These are phyloP conservation scores for Pseudozyma thailandica DNA, from an alignment of 1,284 basidiomycete species.

Conservation along the genomic window DNA sequence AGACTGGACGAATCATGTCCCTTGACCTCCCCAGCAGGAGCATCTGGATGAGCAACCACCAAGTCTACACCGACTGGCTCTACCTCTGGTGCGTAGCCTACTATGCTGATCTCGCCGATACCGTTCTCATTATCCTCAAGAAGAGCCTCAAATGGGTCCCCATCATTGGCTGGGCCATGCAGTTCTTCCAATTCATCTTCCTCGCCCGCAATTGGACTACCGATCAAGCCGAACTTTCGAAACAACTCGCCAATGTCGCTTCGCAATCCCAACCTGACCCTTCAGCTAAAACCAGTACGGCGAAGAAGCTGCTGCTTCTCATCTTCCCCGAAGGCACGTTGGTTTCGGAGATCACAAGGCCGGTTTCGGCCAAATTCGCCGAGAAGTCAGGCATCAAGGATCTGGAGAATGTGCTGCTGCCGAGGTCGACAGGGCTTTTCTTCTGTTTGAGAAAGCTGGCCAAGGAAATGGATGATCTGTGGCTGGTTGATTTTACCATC, in stretches of 20 bases:
- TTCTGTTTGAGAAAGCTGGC: slow-evolving; percentile 84
- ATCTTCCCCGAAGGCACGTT: slow-evolving; percentile 65
- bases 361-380: slow-evolving; percentile 55
- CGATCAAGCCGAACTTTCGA: slow-evolving; percentile 49
- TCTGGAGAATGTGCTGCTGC: slow-evolving; percentile 81
- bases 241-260: slow-evolving; percentile 42
- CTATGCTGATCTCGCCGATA: slow-evolving; percentile 52
- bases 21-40: slow-evolving; percentile 48
- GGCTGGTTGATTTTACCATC: slow-evolving; percentile 79
- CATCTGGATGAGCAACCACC: slow-evolving; percentile 60
- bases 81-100: slow-evolving; percentile 63
- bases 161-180: slow-evolving; percentile 61
- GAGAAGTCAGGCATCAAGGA: slow-evolving; percentile 73
- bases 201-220: slow-evolving; percentile 52
- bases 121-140: slow-evolving; percentile 60
- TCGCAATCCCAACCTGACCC: slow-evolving; percentile 12
- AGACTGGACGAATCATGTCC: slow-evolving; percentile 30
- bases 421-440: slow-evolving; percentile 88
- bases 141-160: slow-evolving; percentile 58
- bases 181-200: slow-evolving; percentile 64
- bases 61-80: slow-evolving; percentile 64
- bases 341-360: slow-evolving; percentile 53
- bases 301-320: slow-evolving; percentile 53
- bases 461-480: slow-evolving; percentile 79
- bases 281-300: slow-evolving; percentile 2